phyloP scores from a whole-genome alignment of 1,139 yeast genomes.

The Geotrichum reessii region DNA sequence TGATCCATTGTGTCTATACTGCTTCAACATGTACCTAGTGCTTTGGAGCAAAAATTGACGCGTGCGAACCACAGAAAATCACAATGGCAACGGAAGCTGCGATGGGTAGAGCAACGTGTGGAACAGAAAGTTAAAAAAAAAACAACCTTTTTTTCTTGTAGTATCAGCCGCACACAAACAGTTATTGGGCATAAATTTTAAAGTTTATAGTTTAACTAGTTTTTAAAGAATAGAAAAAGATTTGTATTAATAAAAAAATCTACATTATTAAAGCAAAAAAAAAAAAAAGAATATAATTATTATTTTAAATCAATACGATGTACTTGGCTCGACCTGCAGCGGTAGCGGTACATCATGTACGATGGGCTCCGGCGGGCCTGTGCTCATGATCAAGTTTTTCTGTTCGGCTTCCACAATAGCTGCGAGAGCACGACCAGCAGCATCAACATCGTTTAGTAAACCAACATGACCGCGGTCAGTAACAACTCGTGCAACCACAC shows the following conservation, averaged over 20 bases:
- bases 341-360: background rate
- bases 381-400: background rate
- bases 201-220: background rate
- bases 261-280: too few relatives aligned
- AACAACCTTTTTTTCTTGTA: too few relatives aligned
- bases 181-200: background rate
- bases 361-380: background rate
- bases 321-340: background rate
- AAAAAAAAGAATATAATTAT: too few relatives aligned
- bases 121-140: background rate
- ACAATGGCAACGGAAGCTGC: background rate
- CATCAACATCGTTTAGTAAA: slow-evolving; percentile 64
- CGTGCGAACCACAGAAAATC: background rate
- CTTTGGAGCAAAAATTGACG: too few relatives aligned
- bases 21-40: too few relatives aligned
- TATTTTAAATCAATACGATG: too few relatives aligned
- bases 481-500: slow-evolving; percentile 61
- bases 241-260: too few relatives aligned
- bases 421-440: slow-evolving; percentile 63
- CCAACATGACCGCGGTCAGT: slow-evolving; percentile 73
- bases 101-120: too few relatives aligned
- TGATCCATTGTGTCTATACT: too few relatives aligned
- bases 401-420: slow-evolving; percentile 42
- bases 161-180: background rate
- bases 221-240: background rate